phyloP scores from a whole-genome alignment of 2,329 filamentous ascomycete genomes.

The Ceratocystis huliohia region DNA sequence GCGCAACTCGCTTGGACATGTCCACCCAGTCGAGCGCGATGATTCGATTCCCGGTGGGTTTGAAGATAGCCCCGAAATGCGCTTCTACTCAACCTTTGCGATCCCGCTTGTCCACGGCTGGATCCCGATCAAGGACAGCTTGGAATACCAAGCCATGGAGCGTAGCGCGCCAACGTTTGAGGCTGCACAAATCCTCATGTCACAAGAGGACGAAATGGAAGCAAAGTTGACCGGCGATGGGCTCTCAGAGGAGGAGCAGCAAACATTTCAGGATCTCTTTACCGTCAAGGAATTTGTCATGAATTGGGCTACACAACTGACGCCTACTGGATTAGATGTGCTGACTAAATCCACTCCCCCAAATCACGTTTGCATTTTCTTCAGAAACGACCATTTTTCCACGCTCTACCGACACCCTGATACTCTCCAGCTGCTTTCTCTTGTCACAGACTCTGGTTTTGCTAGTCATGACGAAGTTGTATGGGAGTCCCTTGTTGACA shows the following conservation, averaged over 20 bases:
- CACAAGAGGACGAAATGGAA: conserved; percentile 79
- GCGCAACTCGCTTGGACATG: conserved; percentile 40
- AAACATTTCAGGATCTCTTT: conserved; percentile 68
- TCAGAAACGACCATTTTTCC: conserved; percentile 94
- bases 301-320: conserved; percentile 74
- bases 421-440: conserved; percentile 59
- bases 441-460: conserved; percentile 91
- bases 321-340: conserved; percentile 63
- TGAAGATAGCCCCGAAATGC: conserved; percentile 76
- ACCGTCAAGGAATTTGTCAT: conserved; percentile 74
- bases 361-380: conserved; percentile 77
- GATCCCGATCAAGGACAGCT: conserved; percentile 58
- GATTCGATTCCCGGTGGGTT: conserved; percentile 56
- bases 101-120: conserved; percentile 88
- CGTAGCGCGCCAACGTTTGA: conserved; percentile 76
- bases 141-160: conserved; percentile 55
- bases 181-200: conserved; percentile 78
- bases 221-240: conserved; percentile 52
- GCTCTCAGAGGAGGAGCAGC: conserved; percentile 60
- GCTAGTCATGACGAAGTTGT: conserved; percentile 79
- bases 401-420: conserved; percentile 82
- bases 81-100: conserved; percentile 78
- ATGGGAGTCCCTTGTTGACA: conserved; percentile 86
- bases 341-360: conserved; percentile 58
- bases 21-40: conserved; percentile 39